Evolutionary conservation across 345 rosid species (phyloP).

Genomic region (Combretum micranthum): DNA sequence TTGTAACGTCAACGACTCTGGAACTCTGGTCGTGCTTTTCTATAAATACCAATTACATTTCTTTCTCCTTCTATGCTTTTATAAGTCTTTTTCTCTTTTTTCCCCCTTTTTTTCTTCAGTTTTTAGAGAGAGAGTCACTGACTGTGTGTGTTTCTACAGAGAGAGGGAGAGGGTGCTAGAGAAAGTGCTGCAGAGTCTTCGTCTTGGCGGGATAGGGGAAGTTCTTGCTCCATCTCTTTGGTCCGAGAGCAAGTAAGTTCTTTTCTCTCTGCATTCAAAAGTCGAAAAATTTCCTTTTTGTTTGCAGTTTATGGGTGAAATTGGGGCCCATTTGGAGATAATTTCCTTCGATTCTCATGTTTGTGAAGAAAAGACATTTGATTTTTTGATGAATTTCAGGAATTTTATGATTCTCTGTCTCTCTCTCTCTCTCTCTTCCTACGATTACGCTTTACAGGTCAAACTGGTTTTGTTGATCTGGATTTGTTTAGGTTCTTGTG

Average conservation of each 20-base stretch:
- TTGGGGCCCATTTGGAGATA: too few relatives aligned
- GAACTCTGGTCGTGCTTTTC: not conserved
- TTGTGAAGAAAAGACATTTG: too few relatives aligned
- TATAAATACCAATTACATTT: slow-evolving; percentile 8
- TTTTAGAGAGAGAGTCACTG: slow-evolving; percentile 6
- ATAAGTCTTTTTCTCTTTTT: too few relatives aligned
- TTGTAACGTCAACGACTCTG: slow-evolving; percentile 3
- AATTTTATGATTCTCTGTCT: not conserved
- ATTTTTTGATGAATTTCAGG: too few relatives aligned
- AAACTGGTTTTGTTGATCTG: too few relatives aligned
- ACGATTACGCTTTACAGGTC: not conserved
- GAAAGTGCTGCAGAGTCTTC: too few relatives aligned
- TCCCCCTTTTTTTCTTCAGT: too few relatives aligned
- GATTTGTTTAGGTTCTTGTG: too few relatives aligned
- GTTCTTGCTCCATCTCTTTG: not conserved
- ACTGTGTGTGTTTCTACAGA: not conserved
- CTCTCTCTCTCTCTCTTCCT: not conserved
- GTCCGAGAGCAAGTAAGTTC: slow-evolving; percentile 1
- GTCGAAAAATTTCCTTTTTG: too few relatives aligned
- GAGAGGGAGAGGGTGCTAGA: not conserved
- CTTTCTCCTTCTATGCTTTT: not conserved
- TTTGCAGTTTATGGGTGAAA: too few relatives aligned
- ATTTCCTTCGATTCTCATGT: too few relatives aligned
- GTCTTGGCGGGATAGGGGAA: too few relatives aligned
- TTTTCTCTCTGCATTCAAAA: not conserved